Percentiles rank a stretch among this genome's conserved stretches.
Conservation (phyloP, 2,329 filamentous ascomycete genomes). For the Fonsecaea monophora region DNA sequence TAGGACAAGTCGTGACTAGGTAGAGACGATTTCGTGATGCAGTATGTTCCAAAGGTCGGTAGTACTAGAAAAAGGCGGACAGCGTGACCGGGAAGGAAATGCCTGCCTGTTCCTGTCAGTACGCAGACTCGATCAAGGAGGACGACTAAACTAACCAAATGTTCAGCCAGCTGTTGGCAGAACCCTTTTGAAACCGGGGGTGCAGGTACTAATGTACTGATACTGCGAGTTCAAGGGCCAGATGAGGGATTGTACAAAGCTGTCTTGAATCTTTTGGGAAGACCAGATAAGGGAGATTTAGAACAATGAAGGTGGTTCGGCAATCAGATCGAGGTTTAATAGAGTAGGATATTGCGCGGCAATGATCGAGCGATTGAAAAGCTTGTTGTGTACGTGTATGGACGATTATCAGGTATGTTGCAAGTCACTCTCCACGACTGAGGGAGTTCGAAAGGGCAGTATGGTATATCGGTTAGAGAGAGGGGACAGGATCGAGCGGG, state of each 20-base stretch:
- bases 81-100: conserved; percentile 21
- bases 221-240: conserved; percentile 10
- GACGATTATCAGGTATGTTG: conserved; percentile 35
- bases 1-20: conserved; percentile 25
- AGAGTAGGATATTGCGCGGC: conserved; percentile 36
- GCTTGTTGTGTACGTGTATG: conserved; percentile 15
- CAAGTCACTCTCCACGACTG: conserved; percentile 8
- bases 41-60: background rate
- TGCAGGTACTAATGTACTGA: conserved; percentile 16
- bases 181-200: conserved; percentile 2
- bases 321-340: conserved; percentile 10
- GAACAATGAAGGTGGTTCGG: conserved; percentile 29
- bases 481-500: conserved; percentile 16
- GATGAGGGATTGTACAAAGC: conserved; percentile 31
- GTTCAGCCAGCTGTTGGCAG: conserved; percentile 37
- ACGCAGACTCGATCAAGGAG: background rate
- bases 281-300: conserved; percentile 16
- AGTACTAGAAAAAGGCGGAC: conserved; percentile 10
- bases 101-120: conserved; percentile 25
- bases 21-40: conserved; percentile 10
- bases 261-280: conserved; percentile 17
- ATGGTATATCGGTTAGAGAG: conserved; percentile 8
- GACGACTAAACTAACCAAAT: conserved; percentile 27
- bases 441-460: conserved; percentile 8
- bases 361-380: conserved; percentile 31